These are phyloP conservation scores for Suillus occidentalis DNA, from an alignment of 768 basidiomycete species.

Conservation along the genomic window DNA sequence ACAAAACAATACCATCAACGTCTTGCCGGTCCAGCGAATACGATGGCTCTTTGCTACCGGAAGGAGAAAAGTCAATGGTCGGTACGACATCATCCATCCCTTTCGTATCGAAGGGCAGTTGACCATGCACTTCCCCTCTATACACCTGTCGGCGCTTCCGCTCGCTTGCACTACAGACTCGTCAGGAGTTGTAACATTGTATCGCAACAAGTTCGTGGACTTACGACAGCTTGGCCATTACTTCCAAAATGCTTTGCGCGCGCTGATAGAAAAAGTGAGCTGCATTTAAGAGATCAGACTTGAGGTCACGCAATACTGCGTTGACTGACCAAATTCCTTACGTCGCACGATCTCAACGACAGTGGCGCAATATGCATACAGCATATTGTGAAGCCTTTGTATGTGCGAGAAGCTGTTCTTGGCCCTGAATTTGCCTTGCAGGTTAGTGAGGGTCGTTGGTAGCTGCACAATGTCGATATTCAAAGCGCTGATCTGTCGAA, in stretches of 20 bases:
- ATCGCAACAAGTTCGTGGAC: conserved; percentile 21
- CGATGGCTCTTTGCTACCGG: conserved; percentile 56
- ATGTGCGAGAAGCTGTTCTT: conserved; percentile 91
- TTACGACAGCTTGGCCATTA: conserved; percentile 86
- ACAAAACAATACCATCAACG: conserved; percentile 59
- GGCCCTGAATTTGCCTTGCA: conserved; percentile 73
- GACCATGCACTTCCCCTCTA: conserved; percentile 77
- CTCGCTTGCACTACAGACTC: conserved; percentile 60
- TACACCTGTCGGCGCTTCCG: conserved; percentile 84
- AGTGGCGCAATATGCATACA: conserved; percentile 91
- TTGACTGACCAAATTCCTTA: conserved; percentile 77
- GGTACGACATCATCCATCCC: conserved; percentile 84
- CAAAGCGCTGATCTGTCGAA: conserved; percentile 75
- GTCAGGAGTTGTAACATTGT: conserved; percentile 6
- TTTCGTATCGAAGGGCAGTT: conserved; percentile 81
- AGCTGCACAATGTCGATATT: conserved; percentile 82
- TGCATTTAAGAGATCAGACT: conserved; percentile 26
- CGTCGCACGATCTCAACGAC: conserved; percentile 88
- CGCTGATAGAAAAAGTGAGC: conserved; percentile 81
- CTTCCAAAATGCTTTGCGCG: conserved; percentile 77
- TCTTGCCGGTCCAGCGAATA: conserved; percentile 71
- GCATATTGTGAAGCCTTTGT: conserved; percentile 81
- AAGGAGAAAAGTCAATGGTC: conserved; percentile 75
- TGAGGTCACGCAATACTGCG: conserved; percentile 1
- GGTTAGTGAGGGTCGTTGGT: conserved; percentile 57